Conservation (phyloP, 2,329 filamentous ascomycete genomes). For the Elsinoe batatas region DNA sequence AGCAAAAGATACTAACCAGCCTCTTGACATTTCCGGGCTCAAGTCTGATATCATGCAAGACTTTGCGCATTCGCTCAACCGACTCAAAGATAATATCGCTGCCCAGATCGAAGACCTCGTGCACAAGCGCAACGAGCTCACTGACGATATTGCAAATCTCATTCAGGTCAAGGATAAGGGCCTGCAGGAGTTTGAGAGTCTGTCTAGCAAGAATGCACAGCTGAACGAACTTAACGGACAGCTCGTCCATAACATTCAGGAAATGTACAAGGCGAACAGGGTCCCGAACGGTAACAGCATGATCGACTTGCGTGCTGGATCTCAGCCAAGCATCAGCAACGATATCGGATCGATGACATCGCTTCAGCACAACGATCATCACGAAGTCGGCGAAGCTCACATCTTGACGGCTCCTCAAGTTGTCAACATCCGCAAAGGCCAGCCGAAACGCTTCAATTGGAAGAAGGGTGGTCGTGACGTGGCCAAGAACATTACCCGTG, state of each 20-base stretch:
- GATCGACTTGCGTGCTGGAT: slow-evolving; percentile 13
- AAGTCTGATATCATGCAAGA: slow-evolving; percentile 53
- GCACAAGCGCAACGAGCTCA: slow-evolving; percentile 69
- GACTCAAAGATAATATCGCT: slow-evolving; percentile 70
- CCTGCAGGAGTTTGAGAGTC: slow-evolving; percentile 87
- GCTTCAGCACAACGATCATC: slow-evolving; percentile 40
- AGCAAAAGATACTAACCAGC: slow-evolving; percentile 71
- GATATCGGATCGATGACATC: slow-evolving; percentile 13
- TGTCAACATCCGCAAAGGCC: slow-evolving; percentile 87
- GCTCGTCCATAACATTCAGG: slow-evolving; percentile 87
- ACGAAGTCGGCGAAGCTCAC: slow-evolving; percentile 53
- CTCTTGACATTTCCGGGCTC: slow-evolving; percentile 66
- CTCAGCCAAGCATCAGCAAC: neutral
- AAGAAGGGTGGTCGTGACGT: slow-evolving; percentile 93
- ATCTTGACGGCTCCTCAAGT: slow-evolving; percentile 72
- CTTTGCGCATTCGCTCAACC: slow-evolving; percentile 51
- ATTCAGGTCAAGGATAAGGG: slow-evolving; percentile 84
- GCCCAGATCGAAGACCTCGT: slow-evolving; percentile 78
- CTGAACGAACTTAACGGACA: slow-evolving; percentile 93
- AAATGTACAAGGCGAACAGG: slow-evolving; percentile 72
- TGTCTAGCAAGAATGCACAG: slow-evolving; percentile 90
- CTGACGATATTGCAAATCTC: slow-evolving; percentile 76
- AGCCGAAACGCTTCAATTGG: slow-evolving; percentile 97
- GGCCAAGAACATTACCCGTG: slow-evolving; percentile 88
- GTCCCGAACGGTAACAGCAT: slow-evolving; percentile 38